Percentiles rank a stretch among this genome's conserved stretches.
Conservation (phyloP, 495 filamentous ascomycete species). For the Penicillium herquei region DNA sequence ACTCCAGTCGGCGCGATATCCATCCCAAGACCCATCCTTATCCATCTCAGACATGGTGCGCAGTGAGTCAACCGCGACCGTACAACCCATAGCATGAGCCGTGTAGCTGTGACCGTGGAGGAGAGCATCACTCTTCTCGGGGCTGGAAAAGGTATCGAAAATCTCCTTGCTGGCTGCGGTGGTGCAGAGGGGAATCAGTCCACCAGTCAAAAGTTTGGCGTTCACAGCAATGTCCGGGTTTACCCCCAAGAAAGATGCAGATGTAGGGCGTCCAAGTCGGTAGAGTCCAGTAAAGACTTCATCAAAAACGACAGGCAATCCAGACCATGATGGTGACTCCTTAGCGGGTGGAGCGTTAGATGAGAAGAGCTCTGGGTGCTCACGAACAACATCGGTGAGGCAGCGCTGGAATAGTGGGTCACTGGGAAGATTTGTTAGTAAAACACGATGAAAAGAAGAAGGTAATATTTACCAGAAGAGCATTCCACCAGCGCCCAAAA, state of each 20-base stretch:
- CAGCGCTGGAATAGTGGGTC: conserved; percentile 75
- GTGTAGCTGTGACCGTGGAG: conserved; percentile 83
- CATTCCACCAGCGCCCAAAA: conserved; percentile 79
- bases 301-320: conserved; percentile 73
- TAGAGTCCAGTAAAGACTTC: conserved; percentile 83
- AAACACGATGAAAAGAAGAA: not conserved
- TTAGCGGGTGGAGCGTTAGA: conserved; percentile 5
- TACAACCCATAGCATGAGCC: conserved; percentile 72
- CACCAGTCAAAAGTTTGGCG: conserved; percentile 77
- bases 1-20: conserved; percentile 45
- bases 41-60: conserved; percentile 56
- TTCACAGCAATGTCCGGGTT: conserved; percentile 71
- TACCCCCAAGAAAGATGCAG: conserved; percentile 62
- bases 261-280: conserved; percentile 65
- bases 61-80: conserved; percentile 62
- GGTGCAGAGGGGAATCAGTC: conserved; percentile 68
- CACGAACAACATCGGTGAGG: conserved; percentile 62
- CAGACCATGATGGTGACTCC: conserved; percentile 53
- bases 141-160: conserved; percentile 64
- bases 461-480: conserved; percentile 56
- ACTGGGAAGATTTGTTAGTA: conserved; percentile 33
- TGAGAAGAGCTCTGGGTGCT: conserved; percentile 49
- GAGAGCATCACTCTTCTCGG: conserved; percentile 68
- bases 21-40: conserved; percentile 45
- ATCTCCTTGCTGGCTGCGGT: conserved; percentile 70